Percentiles rank a stretch among this genome's conserved stretches.
These are phyloP conservation scores for Talaromyces thailandensis DNA, from an alignment of 495 filamentous ascomycete genomes.

Conservation along the genomic window DNA sequence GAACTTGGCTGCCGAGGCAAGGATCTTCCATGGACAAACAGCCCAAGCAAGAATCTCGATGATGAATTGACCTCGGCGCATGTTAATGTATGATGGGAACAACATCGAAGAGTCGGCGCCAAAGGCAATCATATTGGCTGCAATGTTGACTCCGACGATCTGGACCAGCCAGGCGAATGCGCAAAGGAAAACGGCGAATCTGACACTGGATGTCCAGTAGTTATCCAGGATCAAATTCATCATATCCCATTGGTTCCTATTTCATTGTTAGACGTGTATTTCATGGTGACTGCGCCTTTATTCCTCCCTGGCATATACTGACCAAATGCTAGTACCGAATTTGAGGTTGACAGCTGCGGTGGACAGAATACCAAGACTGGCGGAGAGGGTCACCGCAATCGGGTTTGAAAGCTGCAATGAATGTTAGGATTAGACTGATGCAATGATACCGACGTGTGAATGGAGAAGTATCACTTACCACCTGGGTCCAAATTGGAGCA, in stretches of 20 bases:
- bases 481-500: conserved; percentile 28
- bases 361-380: conserved; percentile 30
- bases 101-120: conserved; percentile 22
- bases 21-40: conserved; percentile 42
- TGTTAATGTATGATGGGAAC: conserved; percentile 24
- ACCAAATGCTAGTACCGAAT: conserved; percentile 25
- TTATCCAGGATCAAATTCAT: conserved; percentile 20
- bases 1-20: conserved; percentile 31
- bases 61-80: conserved; percentile 27
- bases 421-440: neutral
- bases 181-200: conserved; percentile 30
- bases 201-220: conserved; percentile 16
- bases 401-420: conserved; percentile 22
- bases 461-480: conserved; percentile 3
- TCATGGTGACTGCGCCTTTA: neutral
- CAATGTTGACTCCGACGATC: conserved; percentile 24
- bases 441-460: neutral
- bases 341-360: conserved; percentile 31
- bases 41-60: conserved; percentile 25
- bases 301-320: neutral
- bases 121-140: conserved; percentile 27
- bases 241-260: conserved; percentile 26
- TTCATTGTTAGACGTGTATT: neutral
- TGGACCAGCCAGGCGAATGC: conserved; percentile 18
- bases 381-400: conserved; percentile 28